Percentiles rank a stretch among this genome's conserved stretches.
phyloP scores from a whole-genome alignment of 1,284 basidiomycete species.

The Malassezia nana region DNA sequence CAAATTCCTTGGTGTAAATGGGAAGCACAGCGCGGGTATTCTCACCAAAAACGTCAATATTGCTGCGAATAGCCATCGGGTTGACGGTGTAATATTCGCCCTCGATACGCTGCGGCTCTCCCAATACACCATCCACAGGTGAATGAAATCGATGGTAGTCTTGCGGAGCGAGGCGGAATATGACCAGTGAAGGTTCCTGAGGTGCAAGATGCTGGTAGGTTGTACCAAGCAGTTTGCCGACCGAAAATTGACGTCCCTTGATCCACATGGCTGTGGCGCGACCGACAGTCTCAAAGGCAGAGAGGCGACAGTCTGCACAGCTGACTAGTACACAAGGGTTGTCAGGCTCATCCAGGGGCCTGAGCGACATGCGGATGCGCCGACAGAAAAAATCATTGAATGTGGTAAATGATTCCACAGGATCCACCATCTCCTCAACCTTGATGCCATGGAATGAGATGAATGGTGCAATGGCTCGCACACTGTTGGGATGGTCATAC shows the following conservation, averaged over 20 bases:
- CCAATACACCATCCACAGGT: constrained; percentile 66
- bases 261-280: constrained; percentile 90
- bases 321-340: constrained; percentile 71
- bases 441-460: constrained; percentile 83
- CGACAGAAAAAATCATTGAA: constrained; percentile 89
- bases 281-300: constrained; percentile 74
- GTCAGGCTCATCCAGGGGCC: constrained; percentile 64
- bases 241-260: constrained; percentile 85
- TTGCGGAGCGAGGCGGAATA: constrained; percentile 66
- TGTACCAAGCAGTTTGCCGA: constrained; percentile 66
- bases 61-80: constrained; percentile 66
- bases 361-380: constrained; percentile 71
- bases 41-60: constrained; percentile 86
- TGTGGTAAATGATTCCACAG: constrained; percentile 70
- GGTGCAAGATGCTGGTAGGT: constrained; percentile 41
- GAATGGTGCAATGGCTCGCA: constrained; percentile 71
- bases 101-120: constrained; percentile 52
- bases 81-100: constrained; percentile 52
- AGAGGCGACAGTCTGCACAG: constrained; percentile 84
- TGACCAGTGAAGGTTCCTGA: constrained; percentile 54
- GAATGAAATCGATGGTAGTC: constrained; percentile 95
- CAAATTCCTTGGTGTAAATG: constrained; percentile 44
- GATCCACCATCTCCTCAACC: constrained; percentile 69
- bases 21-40: constrained; percentile 57
- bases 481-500: constrained; percentile 76